Percentiles rank a stretch among this genome's conserved stretches.
Evolutionary conservation across 2,329 filamentous ascomycete genomes (phyloP).

Genomic region (Phialophora chinensis): DNA sequence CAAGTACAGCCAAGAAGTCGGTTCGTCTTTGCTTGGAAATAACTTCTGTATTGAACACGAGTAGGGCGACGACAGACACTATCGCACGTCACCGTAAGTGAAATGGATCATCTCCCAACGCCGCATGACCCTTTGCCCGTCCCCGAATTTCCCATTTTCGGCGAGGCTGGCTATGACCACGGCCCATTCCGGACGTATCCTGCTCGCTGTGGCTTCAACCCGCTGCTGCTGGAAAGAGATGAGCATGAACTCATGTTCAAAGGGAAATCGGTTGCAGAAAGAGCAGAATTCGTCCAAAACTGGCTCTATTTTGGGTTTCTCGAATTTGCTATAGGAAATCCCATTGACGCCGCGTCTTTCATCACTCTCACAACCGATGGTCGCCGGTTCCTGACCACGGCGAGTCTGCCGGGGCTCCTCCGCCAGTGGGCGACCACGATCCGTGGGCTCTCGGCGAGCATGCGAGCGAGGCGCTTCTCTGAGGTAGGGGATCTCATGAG

Average conservation of each 20-base stretch:
- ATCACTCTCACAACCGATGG: background rate
- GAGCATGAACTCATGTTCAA: background rate
- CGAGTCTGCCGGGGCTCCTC: background rate
- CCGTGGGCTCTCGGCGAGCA: background rate
- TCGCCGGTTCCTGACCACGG: background rate
- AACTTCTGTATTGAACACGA: background rate
- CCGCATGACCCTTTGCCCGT: background rate
- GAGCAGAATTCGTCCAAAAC: background rate
- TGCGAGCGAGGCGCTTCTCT: background rate
- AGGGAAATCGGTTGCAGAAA: background rate
- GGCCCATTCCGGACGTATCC: background rate
- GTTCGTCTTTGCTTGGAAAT: background rate
- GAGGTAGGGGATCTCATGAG: background rate
- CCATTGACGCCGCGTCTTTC: background rate
- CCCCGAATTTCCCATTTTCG: background rate
- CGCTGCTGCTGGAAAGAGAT: background rate
- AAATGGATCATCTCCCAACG: background rate
- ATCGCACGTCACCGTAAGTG: background rate
- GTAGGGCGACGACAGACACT: background rate
- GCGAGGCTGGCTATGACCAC: conserved; percentile 6
- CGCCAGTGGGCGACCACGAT: background rate
- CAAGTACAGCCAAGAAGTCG: background rate
- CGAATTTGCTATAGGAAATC: background rate
- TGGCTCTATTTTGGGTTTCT: background rate
- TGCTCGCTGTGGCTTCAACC: background rate